Conservation (phyloP, 768 basidiomycete genomes). For the Mycena pura region DNA sequence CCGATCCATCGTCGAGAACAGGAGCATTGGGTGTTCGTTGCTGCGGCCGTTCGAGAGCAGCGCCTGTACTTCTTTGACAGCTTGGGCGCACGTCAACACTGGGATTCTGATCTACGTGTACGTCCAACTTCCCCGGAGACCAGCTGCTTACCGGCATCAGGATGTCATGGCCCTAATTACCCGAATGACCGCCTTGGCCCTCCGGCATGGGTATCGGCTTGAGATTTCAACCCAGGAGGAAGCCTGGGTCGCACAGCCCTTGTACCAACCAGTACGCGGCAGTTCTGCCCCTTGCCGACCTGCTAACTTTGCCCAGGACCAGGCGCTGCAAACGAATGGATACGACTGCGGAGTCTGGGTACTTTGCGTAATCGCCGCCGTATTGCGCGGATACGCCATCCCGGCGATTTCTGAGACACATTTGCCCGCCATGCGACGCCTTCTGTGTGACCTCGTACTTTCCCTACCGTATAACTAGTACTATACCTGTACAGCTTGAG, state of each 20-base stretch:
- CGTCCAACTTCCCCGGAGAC: neutral
- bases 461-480: too few species aligned
- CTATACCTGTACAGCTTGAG: too few species aligned
- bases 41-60: conserved; percentile 8
- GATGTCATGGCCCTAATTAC: conserved; percentile 20
- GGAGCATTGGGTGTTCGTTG: conserved; percentile 42
- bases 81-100: conserved; percentile 18
- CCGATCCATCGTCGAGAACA: conserved; percentile 38
- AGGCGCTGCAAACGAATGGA: conserved; percentile 11
- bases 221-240: conserved; percentile 16
- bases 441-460: too few species aligned
- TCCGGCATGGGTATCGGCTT: conserved; percentile 6
- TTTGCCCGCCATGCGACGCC: too few species aligned
- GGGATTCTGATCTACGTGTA: conserved; percentile 21
- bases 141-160: neutral
- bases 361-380: conserved; percentile 19
- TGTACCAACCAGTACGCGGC: neutral
- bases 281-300: neutral
- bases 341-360: conserved; percentile 29
- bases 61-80: conserved; percentile 41
- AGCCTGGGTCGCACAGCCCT: conserved; percentile 18
- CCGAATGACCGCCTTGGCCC: conserved; percentile 17
- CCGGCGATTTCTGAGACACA: neutral
- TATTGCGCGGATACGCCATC: conserved; percentile 5
- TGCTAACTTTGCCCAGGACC: neutral